Evolutionary conservation across 352 stramenopile genomes (phyloP), one percentile per base, ranked within the genome.

Genomic region (Phytophthora pinifolia): DNA sequence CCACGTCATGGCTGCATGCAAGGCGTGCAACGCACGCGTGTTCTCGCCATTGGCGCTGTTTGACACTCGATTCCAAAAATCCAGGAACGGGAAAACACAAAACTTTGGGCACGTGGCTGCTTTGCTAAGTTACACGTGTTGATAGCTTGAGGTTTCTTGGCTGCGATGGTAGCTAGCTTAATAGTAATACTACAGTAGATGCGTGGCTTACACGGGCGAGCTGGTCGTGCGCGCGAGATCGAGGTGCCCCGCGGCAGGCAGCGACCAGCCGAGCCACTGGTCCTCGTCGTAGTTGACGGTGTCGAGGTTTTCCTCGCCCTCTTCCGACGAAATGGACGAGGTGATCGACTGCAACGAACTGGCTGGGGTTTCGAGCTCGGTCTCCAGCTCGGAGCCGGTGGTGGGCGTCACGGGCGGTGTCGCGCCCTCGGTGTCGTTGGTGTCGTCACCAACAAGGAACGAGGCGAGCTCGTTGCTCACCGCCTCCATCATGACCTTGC

Each of bases 401-500:
- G 64, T 65, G 4, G 65, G 65, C 22, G 65, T 72, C 27, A 59
- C 41, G 6, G 62, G 67, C 12, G 58, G 54, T 14, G 62, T 60
- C 9, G 55, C 46, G 12, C 30, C 53, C n/a, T 46, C 36, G 22
- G 32, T 13, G 32, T n/a, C 54, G 13, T 44, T 48, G 32, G 9
- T 50, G 41, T 42, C 49, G 53, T 53, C 50, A 18, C 54, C 62
- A 14, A 70, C 54, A 20, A 76, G 36, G 46, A 76, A 76, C n/a
- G 59, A 31, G 14, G 51, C 57, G 44, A 78, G 66, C 44, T 72
- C 65, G 18, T 50, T 46, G 45, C 52, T 57, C 13, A 78, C 65
- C 22, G 54, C 46, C 9, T 61, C 34, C 55, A 73, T 60, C 55
- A 76, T 59, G 10, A 76, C 59, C 12, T 57, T 59, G 51, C 67